These are phyloP conservation scores for Brassica napus DNA, from an alignment of 345 rosid species.

Conservation along the genomic window Da-Ae NC_063452.1:56036001-56036500, in stretches of 20 bases:
- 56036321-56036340: slow-evolving; percentile 77
- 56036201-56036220: slow-evolving; percentile 86
- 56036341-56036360: slow-evolving; percentile 97
- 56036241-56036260: slow-evolving; percentile 52
- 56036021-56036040: slow-evolving; percentile 50
- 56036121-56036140: slow-evolving; percentile 92
- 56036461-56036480: slow-evolving; percentile 68
- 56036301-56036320: slow-evolving; percentile 24
- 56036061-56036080: neutral
- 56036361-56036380: slow-evolving; percentile 98
- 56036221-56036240: slow-evolving; percentile 92
- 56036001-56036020: slow-evolving; percentile 60
- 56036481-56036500: slow-evolving; percentile 94
- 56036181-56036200: slow-evolving; percentile 82
- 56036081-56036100: slow-evolving; percentile 46
- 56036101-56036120: slow-evolving; percentile 98
- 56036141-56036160: slow-evolving; percentile 91
- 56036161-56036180: slow-evolving; percentile 87
- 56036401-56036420: neutral
- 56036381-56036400: slow-evolving; percentile 67
- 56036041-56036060: neutral
- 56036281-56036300: slow-evolving; percentile 14
- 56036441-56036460: slow-evolving; percentile 10
- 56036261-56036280: neutral
- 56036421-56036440: neutral